Base-by-base conservation (phyloP, 2,329 filamentous ascomycete genomes). In the Fusarium pilosicola region DNA sequence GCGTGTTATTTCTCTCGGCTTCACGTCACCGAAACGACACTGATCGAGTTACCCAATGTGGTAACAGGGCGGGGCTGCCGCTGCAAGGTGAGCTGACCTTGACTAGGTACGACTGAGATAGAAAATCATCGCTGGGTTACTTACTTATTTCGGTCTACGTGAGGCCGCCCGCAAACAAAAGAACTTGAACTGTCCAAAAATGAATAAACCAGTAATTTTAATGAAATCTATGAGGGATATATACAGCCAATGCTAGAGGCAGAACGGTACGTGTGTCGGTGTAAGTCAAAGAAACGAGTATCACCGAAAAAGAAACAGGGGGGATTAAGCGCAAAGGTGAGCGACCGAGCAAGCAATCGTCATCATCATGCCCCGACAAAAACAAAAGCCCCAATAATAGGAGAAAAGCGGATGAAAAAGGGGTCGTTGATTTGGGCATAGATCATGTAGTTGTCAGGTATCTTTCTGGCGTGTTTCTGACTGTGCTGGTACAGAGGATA, bases 1-100 rank as follows among this genome's bases (percentile, higher is more conserved):
- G 58, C 63, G 39, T 75, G 63, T 70, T 70, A 17, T 36, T 42
- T 70, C 39, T 51, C 44, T 65, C 62, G 74, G 70, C 63, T 70
- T 65, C 63, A 58, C 55, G 55, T 66, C 51, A 66, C 64, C 57
- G 61, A 74, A 55, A 45, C 55, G 51, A 45, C 32, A 48, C 56
- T 73, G 66, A 73, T 70, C 66, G 66, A 73, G 58, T 61, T 74
- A 30, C 69, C 58, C 14, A 41, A 65, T 54, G 22, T 26, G 46
- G 57, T 54, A 62, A 32, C 32, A 45, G 55, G 28, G 65, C n/a
- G 65, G 51, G 24, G 24, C 6, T 28, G 26, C 14, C 0, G 30
- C 15, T 39, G 66, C 65, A 60, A 74, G 70, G 51, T 73, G 70
- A 74, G 71, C 59, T 71, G 69, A 71, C 62, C 56, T 68, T 51